Conservation (phyloP, 257 asterid genomes). For the Ajuga chamaepitys region DNA sequence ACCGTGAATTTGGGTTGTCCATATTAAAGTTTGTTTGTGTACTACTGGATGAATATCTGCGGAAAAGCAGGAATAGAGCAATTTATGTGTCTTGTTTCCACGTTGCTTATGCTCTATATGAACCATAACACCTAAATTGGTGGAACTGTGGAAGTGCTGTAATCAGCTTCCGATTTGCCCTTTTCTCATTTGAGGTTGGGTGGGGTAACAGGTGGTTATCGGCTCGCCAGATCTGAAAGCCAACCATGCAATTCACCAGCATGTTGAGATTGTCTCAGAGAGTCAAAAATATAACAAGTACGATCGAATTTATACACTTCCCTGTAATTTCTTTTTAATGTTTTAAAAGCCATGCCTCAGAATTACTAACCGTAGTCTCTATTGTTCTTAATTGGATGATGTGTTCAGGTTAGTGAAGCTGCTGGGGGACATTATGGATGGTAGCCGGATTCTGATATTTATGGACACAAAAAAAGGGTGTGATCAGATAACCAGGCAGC, state of each 20-base stretch:
- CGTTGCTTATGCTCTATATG: not conserved
- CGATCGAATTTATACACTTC: constrained; percentile 16
- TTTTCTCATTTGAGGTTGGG: not conserved
- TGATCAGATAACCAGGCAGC: constrained; percentile 92
- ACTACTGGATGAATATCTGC: not conserved
- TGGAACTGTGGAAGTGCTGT: not conserved
- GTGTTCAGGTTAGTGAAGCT: constrained; percentile 73
- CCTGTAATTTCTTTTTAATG: not conserved
- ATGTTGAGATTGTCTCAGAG: constrained; percentile 83
- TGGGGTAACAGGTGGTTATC: constrained; percentile 56
- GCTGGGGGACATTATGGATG: constrained; percentile 98
- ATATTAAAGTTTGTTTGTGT: not conserved
- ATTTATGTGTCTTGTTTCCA: not conserved
- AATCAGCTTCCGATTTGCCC: not conserved
- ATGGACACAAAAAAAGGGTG: constrained; percentile 98
- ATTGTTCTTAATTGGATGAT: constrained; percentile 8
- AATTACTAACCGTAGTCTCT: constrained; percentile 1
- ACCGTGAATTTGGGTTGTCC: not conserved
- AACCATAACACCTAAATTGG: not conserved
- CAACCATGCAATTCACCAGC: constrained; percentile 91
- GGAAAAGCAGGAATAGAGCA: not conserved
- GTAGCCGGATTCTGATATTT: constrained; percentile 91
- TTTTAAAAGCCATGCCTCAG: not conserved
- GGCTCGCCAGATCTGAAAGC: constrained; percentile 94
- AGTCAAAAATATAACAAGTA: constrained; percentile 87